Evolutionary conservation across 371 early-diverging fungal species (phyloP), one percentile per base, ranked within the genome.

Genomic region (Mortierella sp.): DNA sequence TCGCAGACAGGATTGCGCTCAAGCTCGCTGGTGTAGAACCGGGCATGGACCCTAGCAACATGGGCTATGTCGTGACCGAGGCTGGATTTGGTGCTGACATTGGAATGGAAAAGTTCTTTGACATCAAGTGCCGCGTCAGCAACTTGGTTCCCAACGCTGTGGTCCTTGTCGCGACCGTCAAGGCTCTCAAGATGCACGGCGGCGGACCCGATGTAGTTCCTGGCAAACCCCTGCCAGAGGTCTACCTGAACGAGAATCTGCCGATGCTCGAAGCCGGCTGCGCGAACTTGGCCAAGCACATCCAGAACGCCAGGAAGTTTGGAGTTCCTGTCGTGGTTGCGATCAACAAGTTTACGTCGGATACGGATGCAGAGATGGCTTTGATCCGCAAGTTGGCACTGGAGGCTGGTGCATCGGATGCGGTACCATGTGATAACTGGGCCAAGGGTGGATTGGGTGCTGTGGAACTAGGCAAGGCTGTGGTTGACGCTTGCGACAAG

Each of bases 31-130:
- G 97, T 41, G 86, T 85, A 0, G 89, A 89, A 21, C 62, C 73
- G 0, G 82, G 81, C 27, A 83, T 84, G 50, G 79, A 73, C 19
- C 80, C 80, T 11, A 84, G 83, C 43, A 87, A 89, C 60, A 84
- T 91, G 34, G 98, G 98, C 11, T 97, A 92, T 64, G 97, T 97
- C 24, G 90, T 97, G 34, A 98, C 98, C 27, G 98, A 98, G 82
- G 96, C 97, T 21, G 98, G 98, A 6, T 98, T 98, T 69, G 98
- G 98, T 39, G 96, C 97, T n/a, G 98, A 98, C 81, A 98, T 98
- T 82, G 98, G 98, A 50, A 95, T 97, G 94, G 97, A 97, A 60
- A 98, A 97, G 81, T 97, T 98, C 88, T 95, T 97, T 81, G 91
- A 98, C 81, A 97, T 98, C 86, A 98, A 98, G 81, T 98, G 98